Base-by-base conservation (phyloP, 1,139 yeast genomes). In the Geotrichum australiense region DNA sequence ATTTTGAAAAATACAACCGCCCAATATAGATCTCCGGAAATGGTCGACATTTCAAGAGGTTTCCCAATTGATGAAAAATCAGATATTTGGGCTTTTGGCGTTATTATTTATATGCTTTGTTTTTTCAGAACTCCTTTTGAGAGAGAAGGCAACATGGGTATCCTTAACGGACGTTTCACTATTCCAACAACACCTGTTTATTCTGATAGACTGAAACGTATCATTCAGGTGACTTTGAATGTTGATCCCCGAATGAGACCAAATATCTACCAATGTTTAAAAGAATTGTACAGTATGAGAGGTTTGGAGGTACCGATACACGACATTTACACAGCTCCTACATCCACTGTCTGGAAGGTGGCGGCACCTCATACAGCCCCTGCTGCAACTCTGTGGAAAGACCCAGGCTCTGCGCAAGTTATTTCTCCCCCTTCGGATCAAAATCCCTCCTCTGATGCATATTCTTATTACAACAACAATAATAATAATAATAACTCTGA, bases 111-210 rank as follows among this genome's bases (percentile, higher is more conserved):
- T 68, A 91, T 93, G 61, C 67, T 91, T 45, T 84, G 97, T 59
- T 91, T 84, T 63, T 91, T 85, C 61, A 89, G 87, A 1, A 91
- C 98, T 0, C 98, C 98, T 0, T 91, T 91, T 61, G 98, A 91
- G 63, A 48, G 52, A 29, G 78, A 80, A 10, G 85, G 85, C 18
- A 82, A 76, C 50, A 62, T 77, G 51, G 84, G 84, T 2, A 78
- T 80, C 40, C 61, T 80, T 42, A 80, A 75, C 56, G 74, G 83
- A 2, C 70, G 73, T 39, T 79, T 73, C 57, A 69, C 68, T 20
- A 77, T 78, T 50, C 87, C 86, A 10, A 53, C 59, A 2, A 55
- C 57, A 30, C 71, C 72, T 5, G 58, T 50, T 19, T 68, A 66
- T 52, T 61, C 68, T 8, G 62, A 58, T 33, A 52, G 67, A 15